Base-by-base conservation (phyloP, 2,329 filamentous ascomycete genomes). In the Tolypocladium inflatum region DNA sequence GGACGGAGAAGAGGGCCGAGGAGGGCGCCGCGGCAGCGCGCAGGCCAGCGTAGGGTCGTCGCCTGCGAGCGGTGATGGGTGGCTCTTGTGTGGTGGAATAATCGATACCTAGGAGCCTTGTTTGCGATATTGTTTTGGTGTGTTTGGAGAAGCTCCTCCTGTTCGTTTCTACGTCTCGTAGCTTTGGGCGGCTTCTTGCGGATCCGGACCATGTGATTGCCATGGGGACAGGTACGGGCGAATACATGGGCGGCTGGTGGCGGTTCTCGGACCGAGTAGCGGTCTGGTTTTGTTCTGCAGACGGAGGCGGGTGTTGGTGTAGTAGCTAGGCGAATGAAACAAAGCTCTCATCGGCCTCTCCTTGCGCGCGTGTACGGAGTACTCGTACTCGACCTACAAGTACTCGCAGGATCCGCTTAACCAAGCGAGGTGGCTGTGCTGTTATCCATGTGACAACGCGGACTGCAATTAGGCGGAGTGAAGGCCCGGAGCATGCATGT, bases 1-100 rank as follows among this genome's bases (percentile, higher is more conserved):
- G 74, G 23, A 62, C 63, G 5, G 64, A 65, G 57, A 61, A 63
- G 26, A 63, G 63, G 19, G 57, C 60, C 38, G 57, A 61, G 55
- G 57, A 23, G 5, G 3, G 21, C 43, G 43, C 21, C 43, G 43
- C 13, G 4, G 43, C 19, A 1, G 48, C 17, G n/a, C 48, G 5
- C 10, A 13, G 48, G 30, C 30, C 30, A 10, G 30, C 30, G 48
- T 51, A 51, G 48, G 17, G 13, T 9, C n/a, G n/a, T 45, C 42
- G n/a, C 42, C 21, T 7, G 42, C 21, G 21, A n/a, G 45, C 48
- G 8, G 8, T 6, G 26, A 13, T 5, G 26, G 26, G 19, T 6
- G 48, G 30, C 10, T n/a, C 10, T 33, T 19, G 48, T 7, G 48
- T 35, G 17, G 19, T 19, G 30, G 48, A 11, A 35, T 51, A 9